These are phyloP conservation scores for Dothideomycetes sp. DNA, from an alignment of 2,329 filamentous ascomycete genomes.

Conservation along the genomic window DNA sequence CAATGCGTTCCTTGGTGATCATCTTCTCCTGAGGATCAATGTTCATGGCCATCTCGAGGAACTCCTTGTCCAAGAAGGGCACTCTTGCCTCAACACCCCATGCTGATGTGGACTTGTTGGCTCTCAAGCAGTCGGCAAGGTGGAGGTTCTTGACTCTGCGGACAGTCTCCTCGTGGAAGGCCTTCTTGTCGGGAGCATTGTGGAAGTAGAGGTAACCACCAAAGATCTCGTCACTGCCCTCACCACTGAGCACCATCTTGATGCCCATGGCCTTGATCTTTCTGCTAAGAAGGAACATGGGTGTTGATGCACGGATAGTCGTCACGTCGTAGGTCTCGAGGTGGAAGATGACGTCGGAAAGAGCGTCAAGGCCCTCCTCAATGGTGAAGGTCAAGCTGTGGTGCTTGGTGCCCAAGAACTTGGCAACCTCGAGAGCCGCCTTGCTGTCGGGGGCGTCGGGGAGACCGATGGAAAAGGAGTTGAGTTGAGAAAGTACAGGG, in stretches of 20 bases:
- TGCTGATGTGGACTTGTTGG: slow-evolving; percentile 97
- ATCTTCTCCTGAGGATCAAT: slow-evolving; percentile 93
- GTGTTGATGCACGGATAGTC: slow-evolving; percentile 93
- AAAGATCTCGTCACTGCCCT: slow-evolving; percentile 97
- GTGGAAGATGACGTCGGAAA: slow-evolving; percentile 96
- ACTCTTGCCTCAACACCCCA: slow-evolving; percentile 98
- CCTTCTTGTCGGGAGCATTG: slow-evolving; percentile 76
- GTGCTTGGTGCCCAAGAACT: slow-evolving; percentile 95
- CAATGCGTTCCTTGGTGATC: slow-evolving; percentile 79
- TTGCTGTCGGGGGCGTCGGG: slow-evolving; percentile 85
- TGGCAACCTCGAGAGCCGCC: slow-evolving; percentile 84
- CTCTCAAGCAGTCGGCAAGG: slow-evolving; percentile 87
- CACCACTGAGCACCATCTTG: slow-evolving; percentile 97
- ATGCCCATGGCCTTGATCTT: slow-evolving; percentile 99
- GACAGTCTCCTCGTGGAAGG: slow-evolving; percentile 93
- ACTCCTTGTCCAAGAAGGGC: slow-evolving; percentile 94
- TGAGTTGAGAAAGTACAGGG: slow-evolving; percentile 85
- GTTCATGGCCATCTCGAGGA: slow-evolving; percentile 86
- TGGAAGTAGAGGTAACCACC: slow-evolving; percentile 99
- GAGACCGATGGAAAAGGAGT: slow-evolving; percentile 97
- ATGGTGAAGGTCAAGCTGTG: slow-evolving; percentile 98
- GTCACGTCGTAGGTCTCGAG: slow-evolving; percentile 97
- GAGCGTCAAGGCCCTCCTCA: slow-evolving; percentile 90
- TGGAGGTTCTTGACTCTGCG: slow-evolving; percentile 94
- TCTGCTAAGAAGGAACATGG: slow-evolving; percentile 93